A percentile compares a stretch with the other conserved stretches of the same genome.
phyloP scores from a whole-genome alignment of 2,329 filamentous ascomycete genomes.

The Fusarium sp. region DNA sequence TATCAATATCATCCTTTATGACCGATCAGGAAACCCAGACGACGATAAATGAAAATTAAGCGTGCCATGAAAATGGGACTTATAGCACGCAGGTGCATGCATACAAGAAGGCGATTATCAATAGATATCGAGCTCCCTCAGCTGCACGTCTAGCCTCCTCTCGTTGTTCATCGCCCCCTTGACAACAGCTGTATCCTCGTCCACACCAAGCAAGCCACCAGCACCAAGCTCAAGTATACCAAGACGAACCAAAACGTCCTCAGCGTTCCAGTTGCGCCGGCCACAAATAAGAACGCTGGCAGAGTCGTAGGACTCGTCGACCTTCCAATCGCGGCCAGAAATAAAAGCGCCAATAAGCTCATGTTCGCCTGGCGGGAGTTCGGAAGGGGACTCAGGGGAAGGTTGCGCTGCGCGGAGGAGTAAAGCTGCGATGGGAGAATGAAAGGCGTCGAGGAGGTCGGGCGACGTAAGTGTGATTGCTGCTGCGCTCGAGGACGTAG shows the following conservation, averaged over 20 bases:
- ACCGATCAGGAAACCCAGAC: not conserved
- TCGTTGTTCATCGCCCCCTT: conserved; percentile 41
- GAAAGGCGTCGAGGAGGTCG: conserved; percentile 34
- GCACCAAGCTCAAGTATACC: conserved; percentile 42
- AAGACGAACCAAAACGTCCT: conserved; percentile 43
- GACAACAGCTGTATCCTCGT: conserved; percentile 39
- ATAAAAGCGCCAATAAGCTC: conserved; percentile 42
- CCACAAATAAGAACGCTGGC: conserved; percentile 45
- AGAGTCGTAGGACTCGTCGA: conserved; percentile 37
- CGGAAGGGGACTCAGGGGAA: conserved; percentile 14
- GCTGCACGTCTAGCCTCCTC: conserved; percentile 39
- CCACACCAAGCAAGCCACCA: conserved; percentile 39
- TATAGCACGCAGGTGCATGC: not conserved
- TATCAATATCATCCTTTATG: not conserved
- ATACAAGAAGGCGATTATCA: conserved; percentile 20
- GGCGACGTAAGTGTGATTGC: conserved; percentile 32
- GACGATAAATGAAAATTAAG: conserved; percentile 1
- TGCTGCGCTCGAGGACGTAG: conserved; percentile 9
- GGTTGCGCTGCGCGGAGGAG: conserved; percentile 30
- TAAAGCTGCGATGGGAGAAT: conserved; percentile 31
- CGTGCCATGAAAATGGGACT: not conserved
- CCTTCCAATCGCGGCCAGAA: conserved; percentile 44
- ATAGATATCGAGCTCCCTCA: conserved; percentile 49
- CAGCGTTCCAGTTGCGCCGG: conserved; percentile 39
- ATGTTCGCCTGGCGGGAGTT: conserved; percentile 37